Conservation (phyloP, 345 rosid genomes). For the Arabis hirsuta region DNA sequence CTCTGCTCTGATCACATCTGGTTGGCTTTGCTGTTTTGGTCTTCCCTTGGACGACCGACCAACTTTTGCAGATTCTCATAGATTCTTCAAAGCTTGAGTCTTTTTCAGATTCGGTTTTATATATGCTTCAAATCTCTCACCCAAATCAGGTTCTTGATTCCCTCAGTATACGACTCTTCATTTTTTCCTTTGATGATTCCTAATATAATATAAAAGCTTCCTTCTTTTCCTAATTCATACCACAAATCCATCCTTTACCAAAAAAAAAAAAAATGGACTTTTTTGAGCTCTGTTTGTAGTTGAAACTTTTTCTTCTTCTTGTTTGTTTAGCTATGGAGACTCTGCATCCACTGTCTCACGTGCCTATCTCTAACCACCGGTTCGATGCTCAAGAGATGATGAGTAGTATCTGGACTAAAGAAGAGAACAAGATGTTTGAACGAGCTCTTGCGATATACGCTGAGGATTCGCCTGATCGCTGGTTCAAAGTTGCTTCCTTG, state of each 20-base stretch:
- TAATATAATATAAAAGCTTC: slow-evolving; percentile 35
- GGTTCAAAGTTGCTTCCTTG: slow-evolving; percentile 70
- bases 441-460: slow-evolving; percentile 72
- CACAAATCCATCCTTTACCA: slow-evolving; percentile 26
- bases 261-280: slow-evolving; percentile 4
- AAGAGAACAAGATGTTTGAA: slow-evolving; percentile 83
- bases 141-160: slow-evolving; percentile 49
- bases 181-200: slow-evolving; percentile 33
- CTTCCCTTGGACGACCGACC: slow-evolving; percentile 37
- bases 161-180: slow-evolving; percentile 37
- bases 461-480: slow-evolving; percentile 70
- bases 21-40: slow-evolving; percentile 33
- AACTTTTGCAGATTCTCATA: slow-evolving; percentile 41
- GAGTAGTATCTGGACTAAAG: slow-evolving; percentile 62
- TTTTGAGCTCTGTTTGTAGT: slow-evolving; percentile 32
- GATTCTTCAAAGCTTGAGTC: slow-evolving; percentile 43
- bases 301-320: background rate
- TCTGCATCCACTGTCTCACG: slow-evolving; percentile 50
- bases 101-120: slow-evolving; percentile 41
- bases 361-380: slow-evolving; percentile 44
- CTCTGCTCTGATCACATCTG: slow-evolving; percentile 21
- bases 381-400: slow-evolving; percentile 37
- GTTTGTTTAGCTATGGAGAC: slow-evolving; percentile 55
- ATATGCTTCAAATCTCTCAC: slow-evolving; percentile 41
- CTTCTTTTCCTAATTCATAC: slow-evolving; percentile 8